Conservation (phyloP, 2,329 filamentous ascomycete genomes). For the Cryphonectria nitschkei region DNA sequence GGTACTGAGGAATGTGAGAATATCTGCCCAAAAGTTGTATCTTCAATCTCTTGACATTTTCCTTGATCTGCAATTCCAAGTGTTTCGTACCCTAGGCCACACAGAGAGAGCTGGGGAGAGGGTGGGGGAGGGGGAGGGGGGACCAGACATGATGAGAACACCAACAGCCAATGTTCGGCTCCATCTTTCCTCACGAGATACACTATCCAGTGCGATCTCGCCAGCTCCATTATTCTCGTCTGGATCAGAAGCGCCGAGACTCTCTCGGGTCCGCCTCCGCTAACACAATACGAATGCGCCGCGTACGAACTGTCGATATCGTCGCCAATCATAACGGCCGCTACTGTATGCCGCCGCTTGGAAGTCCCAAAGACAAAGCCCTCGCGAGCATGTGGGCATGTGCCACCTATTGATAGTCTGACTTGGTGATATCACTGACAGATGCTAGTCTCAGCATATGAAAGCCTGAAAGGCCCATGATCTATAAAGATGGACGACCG, state of each 20-base stretch:
- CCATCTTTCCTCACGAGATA: not conserved
- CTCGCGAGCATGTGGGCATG: not conserved
- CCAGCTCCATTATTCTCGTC: not conserved
- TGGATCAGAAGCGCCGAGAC: not conserved
- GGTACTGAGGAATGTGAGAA: not conserved
- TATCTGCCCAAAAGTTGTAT: not conserved
- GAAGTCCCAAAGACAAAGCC: not conserved
- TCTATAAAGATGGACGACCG: not conserved
- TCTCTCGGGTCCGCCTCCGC: not conserved
- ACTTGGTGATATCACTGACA: not conserved
- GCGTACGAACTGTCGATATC: not conserved
- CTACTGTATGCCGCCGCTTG: not conserved
- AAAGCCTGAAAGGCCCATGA: not conserved
- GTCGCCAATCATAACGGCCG: not conserved
- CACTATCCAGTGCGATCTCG: not conserved
- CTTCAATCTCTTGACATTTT: not conserved
- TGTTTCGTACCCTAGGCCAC: no score
- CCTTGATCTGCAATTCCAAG: no score
- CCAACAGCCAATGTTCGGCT: not conserved
- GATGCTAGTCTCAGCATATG: not conserved
- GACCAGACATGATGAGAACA: not conserved
- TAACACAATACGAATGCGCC: not conserved
- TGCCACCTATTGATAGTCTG: not conserved
- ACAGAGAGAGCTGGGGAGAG: no score
- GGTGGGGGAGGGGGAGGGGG: no score